These are phyloP conservation scores for Colletotrichum caudatum DNA, from an alignment of 2,329 filamentous ascomycete species.

Conservation along the genomic window DNA sequence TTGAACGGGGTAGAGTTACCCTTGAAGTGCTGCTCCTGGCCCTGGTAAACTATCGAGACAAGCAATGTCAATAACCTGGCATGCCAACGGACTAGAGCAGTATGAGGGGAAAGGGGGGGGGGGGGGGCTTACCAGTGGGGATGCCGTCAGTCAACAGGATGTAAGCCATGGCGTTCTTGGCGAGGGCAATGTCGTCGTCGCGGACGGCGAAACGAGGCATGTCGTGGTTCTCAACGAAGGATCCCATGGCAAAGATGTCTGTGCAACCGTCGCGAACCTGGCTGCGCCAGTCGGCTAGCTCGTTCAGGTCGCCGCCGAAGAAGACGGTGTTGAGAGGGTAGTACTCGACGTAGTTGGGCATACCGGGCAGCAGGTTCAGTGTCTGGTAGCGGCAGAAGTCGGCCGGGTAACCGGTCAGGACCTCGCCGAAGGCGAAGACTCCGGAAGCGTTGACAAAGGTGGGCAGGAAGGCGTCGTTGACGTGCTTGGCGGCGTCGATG, in stretches of 20 bases:
- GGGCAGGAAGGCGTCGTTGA: constrained; percentile 70
- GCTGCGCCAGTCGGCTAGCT: constrained; percentile 46
- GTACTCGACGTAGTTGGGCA: constrained; percentile 71
- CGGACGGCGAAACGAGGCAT: constrained; percentile 60
- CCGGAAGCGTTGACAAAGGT: constrained; percentile 65
- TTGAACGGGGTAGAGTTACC: constrained; percentile 61
- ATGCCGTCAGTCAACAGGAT: constrained; percentile 71
- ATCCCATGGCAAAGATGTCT: constrained; percentile 49
- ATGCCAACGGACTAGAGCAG: neutral
- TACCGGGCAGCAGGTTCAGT: constrained; percentile 65
- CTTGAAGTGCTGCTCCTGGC: constrained; percentile 72
- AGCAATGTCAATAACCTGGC: neutral
- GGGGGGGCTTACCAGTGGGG: constrained; percentile 56
- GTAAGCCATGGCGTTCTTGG: constrained; percentile 72
- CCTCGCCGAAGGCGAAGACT: constrained; percentile 73
- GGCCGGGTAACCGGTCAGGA: constrained; percentile 63
- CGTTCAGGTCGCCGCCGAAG: constrained; percentile 45
- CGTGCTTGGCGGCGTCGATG: constrained; percentile 73
- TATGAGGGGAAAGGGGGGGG: no score
- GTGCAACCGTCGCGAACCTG: constrained; percentile 36
- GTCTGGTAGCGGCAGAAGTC: constrained; percentile 68
- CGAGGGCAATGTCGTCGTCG: constrained; percentile 65
- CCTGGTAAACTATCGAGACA: constrained; percentile 65
- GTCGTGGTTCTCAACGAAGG: constrained; percentile 71
- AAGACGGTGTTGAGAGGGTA: constrained; percentile 47